Percentiles rank a stretch among this genome's conserved stretches.
Evolutionary conservation across 176 grass and related monocot species (phyloP).

Genomic region (Carex cristatella): DNA sequence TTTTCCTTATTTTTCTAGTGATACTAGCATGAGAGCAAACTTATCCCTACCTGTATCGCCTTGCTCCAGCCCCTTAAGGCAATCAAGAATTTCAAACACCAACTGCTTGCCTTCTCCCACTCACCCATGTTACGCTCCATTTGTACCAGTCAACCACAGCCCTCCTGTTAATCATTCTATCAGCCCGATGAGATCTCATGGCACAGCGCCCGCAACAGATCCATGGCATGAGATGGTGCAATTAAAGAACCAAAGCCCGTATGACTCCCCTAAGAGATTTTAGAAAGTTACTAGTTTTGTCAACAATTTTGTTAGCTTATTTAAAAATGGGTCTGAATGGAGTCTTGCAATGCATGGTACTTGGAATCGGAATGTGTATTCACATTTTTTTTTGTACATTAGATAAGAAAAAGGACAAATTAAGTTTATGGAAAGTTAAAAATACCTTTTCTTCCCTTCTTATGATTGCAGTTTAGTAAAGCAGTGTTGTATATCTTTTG

Average conservation of each 20-base stretch:
- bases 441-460: not conserved
- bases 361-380: not conserved
- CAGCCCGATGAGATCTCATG: conserved; percentile 38
- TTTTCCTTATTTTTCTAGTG: conserved; percentile 24
- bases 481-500: not conserved
- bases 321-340: not conserved
- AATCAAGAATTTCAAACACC: conserved; percentile 62
- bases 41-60: conserved; percentile 79
- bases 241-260: conserved; percentile 41
- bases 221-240: conserved; percentile 44
- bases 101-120: conserved; percentile 79
- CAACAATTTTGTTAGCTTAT: not conserved
- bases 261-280: conserved; percentile 63
- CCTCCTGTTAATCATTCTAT: conserved; percentile 29
- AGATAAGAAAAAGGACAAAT: not conserved
- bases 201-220: conserved; percentile 19
- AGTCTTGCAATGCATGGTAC: not conserved
- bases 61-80: conserved; percentile 63
- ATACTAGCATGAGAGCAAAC: conserved; percentile 49
- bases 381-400: not conserved
- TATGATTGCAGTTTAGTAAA: not conserved
- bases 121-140: conserved; percentile 36
- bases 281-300: conserved; percentile 12
- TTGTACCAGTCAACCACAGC: conserved; percentile 23
- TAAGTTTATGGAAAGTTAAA: not conserved